These are phyloP conservation scores for Alternaria sp. DNA, from an alignment of 2,329 filamentous ascomycete genomes.

Conservation along the genomic window DNA sequence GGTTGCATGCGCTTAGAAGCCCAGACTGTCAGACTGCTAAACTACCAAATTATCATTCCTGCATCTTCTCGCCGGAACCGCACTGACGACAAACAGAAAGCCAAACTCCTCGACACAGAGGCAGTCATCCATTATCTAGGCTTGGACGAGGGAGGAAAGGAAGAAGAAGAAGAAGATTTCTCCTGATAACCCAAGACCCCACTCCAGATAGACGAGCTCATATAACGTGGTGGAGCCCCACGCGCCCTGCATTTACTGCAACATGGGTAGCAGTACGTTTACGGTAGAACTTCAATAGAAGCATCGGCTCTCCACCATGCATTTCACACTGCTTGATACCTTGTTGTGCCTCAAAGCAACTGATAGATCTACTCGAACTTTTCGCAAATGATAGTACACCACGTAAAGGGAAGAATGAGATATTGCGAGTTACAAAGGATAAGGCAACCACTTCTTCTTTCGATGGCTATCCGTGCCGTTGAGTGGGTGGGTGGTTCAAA, in stretches of 20 bases:
- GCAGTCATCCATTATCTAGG: conserved; percentile 43
- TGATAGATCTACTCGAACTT: background rate
- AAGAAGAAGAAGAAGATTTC: conserved; percentile 42
- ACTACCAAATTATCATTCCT: background rate
- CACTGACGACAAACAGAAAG: conserved; percentile 37
- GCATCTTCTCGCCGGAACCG: background rate
- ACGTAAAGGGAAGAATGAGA: background rate
- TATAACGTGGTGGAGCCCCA: conserved; percentile 23
- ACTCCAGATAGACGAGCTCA: conserved; percentile 17
- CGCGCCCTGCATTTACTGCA: conserved; percentile 11
- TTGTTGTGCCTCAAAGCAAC: background rate
- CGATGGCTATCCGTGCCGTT: background rate
- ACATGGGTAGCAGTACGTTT: conserved; percentile 12
- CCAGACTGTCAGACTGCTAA: background rate
- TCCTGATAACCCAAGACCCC: conserved; percentile 26
- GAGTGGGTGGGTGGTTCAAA: background rate
- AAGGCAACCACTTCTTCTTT: background rate
- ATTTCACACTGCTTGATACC: background rate
- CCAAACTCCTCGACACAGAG: conserved; percentile 39
- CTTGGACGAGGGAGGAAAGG: conserved; percentile 27
- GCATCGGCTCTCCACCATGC: conserved; percentile 19
- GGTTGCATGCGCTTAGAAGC: background rate
- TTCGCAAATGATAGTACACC: background rate
- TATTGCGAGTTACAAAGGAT: background rate
- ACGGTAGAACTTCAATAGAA: conserved; percentile 19